Evolutionary conservation across 371 early-diverging fungal genomes (phyloP), one percentile per base, ranked within the genome.

Genomic region (Parasitella parasitica): DNA sequence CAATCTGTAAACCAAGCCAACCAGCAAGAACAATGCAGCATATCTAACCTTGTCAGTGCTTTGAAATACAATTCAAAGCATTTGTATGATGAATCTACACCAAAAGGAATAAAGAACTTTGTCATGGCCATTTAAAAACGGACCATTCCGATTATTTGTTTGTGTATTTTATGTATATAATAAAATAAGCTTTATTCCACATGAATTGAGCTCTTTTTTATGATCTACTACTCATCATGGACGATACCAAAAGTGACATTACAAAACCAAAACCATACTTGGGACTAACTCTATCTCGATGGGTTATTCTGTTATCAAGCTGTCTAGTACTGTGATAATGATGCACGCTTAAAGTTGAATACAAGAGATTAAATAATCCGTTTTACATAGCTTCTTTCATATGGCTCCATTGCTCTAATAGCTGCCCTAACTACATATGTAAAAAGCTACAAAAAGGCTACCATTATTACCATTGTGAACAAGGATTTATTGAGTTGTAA

Each of bases 21-120:
- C 22, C 67, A 65, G 11, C 75, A 75, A 46, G 72, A 70, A 27
- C 71, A 70, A 38, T 72, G 71, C 0, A 80, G 88, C 34, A 86
- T 89, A 11, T 66, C 86, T 22, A 84, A 83, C 38, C 75, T 95
- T 53, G 77, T 94, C 55, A 91, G 90, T 64, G 84, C 92, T 0
- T 65, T 95, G 58, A 79, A 89, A 63, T 94, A 89, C 71, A 88
- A 91, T 46, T 91, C 92, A 15, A 84, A 89, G 59, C 93, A 94
- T 70, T 73, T 94, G 27, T 92, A 93, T 70, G 91, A 92, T 64
- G 89, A 91, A 15, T 70, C 83, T 0, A 94, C 94, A 2, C 91
- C 94, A 16, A 92, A 91, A 78, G 74, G 79, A 22, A 83, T 90
- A 56, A 89, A 88, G 70, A 81, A 85, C 37, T 62, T 90, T 61